These are phyloP conservation scores for Candida ulmi DNA, from an alignment of 805 yeast species.

Conservation along the genomic window DNA sequence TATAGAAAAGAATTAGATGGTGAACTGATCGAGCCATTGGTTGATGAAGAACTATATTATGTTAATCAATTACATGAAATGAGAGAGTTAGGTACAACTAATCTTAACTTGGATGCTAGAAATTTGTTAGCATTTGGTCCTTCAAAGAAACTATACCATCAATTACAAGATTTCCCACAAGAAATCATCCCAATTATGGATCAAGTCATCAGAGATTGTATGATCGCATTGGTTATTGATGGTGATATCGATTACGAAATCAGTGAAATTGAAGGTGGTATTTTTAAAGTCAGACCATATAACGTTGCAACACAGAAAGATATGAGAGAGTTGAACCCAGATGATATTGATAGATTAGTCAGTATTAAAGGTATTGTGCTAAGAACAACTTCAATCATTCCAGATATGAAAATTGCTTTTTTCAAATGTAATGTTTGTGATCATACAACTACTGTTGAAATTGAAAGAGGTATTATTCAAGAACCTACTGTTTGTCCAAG, in stretches of 20 bases:
- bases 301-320: conserved; percentile 71
- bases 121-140: conserved; percentile 72
- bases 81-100: conserved; percentile 74
- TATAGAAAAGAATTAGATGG: conserved; percentile 52
- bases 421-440: conserved; percentile 94
- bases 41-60: conserved; percentile 72
- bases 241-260: conserved; percentile 42
- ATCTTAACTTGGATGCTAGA: conserved; percentile 77
- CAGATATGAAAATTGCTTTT: conserved; percentile 97
- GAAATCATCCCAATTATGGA: conserved; percentile 98
- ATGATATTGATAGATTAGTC: conserved; percentile 90
- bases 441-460: conserved; percentile 86
- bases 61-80: conserved; percentile 67
- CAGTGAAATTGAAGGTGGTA: conserved; percentile 68
- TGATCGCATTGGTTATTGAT: conserved; percentile 68
- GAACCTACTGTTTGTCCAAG: conserved; percentile 96
- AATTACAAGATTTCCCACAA: conserved; percentile 88
- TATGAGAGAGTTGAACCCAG: conserved; percentile 90
- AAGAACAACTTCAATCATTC: conserved; percentile 85
- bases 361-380: conserved; percentile 86
- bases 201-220: conserved; percentile 85
- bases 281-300: conserved; percentile 86
- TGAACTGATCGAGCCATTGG: conserved; percentile 33
- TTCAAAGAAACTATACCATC: conserved; percentile 76
- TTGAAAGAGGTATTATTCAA: conserved; percentile 89